phyloP scores from a whole-genome alignment of 1,284 basidiomycete genomes.

The Sanguinoderma infundibulare region DNA sequence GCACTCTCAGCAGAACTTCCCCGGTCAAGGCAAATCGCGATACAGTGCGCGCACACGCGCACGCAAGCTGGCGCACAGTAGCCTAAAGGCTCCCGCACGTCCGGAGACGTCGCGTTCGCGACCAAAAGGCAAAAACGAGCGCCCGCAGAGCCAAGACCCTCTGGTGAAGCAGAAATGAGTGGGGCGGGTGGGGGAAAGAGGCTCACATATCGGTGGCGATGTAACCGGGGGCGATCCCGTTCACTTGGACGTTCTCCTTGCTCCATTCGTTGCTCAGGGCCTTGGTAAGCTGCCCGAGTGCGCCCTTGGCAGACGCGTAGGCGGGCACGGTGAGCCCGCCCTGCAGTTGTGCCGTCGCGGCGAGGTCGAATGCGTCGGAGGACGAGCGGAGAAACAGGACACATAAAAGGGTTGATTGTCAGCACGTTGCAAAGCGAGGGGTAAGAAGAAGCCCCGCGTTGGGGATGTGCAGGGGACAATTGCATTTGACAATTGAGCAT shows the following conservation, averaged over 20 bases:
- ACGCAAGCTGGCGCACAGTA: background rate
- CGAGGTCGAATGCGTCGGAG: background rate
- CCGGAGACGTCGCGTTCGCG: conserved; percentile 16
- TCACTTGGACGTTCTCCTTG: conserved; percentile 87
- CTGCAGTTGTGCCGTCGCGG: conserved; percentile 16
- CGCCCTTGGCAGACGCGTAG: conserved; percentile 91
- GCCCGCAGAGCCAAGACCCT: too few relatives aligned
- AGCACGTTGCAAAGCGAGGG: background rate
- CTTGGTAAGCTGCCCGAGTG: conserved; percentile 83
- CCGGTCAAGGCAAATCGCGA: background rate
- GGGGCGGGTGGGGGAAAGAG: background rate
- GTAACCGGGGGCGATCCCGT: conserved; percentile 91
- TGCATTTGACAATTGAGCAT: background rate
- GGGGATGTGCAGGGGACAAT: conserved; percentile 4
- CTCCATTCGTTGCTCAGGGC: conserved; percentile 80
- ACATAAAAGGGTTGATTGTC: conserved; percentile 1
- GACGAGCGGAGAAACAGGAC: background rate
- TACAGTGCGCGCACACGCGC: background rate
- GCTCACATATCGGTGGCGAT: conserved; percentile 88
- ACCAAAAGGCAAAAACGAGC: conserved; percentile 20
- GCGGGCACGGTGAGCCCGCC: conserved; percentile 86
- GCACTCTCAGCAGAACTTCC: too few relatives aligned
- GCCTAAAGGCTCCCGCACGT: conserved; percentile 21
- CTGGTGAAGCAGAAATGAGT: too few relatives aligned
- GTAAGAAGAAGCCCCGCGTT: background rate